Evolutionary conservation across 2,329 filamentous ascomycete species (phyloP).

Genomic region (Fusarium buharicum): DNA sequence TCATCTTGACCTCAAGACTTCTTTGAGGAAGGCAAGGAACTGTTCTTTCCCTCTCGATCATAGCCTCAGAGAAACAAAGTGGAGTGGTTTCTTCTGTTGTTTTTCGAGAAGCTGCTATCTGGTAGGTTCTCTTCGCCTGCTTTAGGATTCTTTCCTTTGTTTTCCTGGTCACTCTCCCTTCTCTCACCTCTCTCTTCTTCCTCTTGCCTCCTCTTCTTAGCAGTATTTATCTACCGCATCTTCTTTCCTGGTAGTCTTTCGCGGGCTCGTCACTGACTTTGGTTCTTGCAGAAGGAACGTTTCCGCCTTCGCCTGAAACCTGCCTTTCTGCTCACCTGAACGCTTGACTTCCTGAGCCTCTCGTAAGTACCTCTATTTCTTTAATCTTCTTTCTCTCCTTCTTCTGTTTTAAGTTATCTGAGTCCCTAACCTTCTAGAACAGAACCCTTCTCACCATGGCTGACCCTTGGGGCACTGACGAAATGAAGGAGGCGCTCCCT

Average conservation of each 20-base stretch:
- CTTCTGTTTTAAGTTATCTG: background rate
- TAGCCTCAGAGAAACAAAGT: conserved; percentile 24
- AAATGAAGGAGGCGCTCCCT: conserved; percentile 20
- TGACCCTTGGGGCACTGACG: conserved; percentile 22
- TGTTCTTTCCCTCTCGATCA: conserved; percentile 1
- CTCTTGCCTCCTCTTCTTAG: background rate
- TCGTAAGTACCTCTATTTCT: background rate
- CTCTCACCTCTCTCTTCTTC: background rate
- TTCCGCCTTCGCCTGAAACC: background rate
- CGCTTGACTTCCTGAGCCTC: background rate
- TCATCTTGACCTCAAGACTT: conserved; percentile 1
- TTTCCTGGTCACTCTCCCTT: background rate
- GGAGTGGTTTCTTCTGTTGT: conserved; percentile 25
- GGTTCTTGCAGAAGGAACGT: background rate
- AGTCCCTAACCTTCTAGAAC: background rate
- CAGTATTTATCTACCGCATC: background rate
- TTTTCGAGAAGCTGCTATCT: conserved; percentile 2
- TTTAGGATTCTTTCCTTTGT: background rate
- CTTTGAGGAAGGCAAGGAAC: background rate
- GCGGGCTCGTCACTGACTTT: background rate
- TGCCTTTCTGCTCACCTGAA: background rate
- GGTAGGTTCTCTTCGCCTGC: conserved; percentile 12
- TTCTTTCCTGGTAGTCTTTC: background rate
- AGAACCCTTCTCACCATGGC: conserved; percentile 15
- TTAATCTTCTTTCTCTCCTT: background rate